These are phyloP conservation scores for Chionographis japonica DNA, from an alignment of 106 monocot species.

Conservation along the genomic window DNA sequence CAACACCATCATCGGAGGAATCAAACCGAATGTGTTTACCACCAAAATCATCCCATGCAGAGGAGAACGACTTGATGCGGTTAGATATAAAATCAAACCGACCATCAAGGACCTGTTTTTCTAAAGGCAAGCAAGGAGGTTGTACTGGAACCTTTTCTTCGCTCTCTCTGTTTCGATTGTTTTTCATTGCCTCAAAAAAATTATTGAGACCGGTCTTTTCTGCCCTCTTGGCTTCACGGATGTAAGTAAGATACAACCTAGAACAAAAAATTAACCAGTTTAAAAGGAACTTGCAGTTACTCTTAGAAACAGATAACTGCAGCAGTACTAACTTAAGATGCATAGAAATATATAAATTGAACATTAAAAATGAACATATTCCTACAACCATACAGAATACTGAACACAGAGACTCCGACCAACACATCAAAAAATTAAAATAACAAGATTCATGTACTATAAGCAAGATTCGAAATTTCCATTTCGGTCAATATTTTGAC, in stretches of 20 bases:
- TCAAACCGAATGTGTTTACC: conserved; percentile 61
- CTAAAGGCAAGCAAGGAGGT: conserved; percentile 5
- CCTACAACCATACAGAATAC: too few species aligned
- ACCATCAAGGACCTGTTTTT: conserved; percentile 56
- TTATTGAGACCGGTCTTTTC: conserved; percentile 33
- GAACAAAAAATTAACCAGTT: neutral
- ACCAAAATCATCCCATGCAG: conserved; percentile 27
- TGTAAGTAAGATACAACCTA: conserved; percentile 14
- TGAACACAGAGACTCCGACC: too few species aligned
- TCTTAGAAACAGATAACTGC: too few species aligned
- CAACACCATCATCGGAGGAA: conserved; percentile 42
- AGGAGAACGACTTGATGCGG: conserved; percentile 57
- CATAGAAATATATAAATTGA: too few species aligned
- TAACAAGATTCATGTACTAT: too few species aligned
- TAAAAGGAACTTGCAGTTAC: neutral
- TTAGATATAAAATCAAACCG: conserved; percentile 53
- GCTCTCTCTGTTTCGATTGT: conserved; percentile 1
- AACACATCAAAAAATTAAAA: too few species aligned
- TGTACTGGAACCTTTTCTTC: conserved; percentile 9
- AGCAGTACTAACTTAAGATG: too few species aligned
- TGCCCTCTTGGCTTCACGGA: conserved; percentile 44
- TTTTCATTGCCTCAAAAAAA: conserved; percentile 5
- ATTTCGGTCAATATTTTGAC: too few species aligned
- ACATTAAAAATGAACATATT: too few species aligned
- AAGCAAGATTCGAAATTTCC: too few species aligned